Conservation (phyloP, 352 stramenopile species). For the Pythium apleroticum region DNA sequence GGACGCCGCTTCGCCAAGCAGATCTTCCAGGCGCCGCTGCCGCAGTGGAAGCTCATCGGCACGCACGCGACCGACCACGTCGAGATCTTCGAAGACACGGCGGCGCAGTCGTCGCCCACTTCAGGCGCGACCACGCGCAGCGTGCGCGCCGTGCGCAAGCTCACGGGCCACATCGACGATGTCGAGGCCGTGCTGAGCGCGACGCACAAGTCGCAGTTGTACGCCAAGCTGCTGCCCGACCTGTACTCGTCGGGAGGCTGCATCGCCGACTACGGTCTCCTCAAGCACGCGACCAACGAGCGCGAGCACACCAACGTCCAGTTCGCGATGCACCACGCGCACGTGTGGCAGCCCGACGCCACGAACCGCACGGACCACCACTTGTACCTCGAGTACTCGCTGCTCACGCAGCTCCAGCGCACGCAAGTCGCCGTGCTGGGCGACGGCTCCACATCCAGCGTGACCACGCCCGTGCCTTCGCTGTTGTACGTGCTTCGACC, state of each 20-base stretch:
- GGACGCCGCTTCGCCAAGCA: constrained; percentile 64
- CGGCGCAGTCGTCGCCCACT: background rate
- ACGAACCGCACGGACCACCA: constrained; percentile 32
- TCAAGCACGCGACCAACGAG: constrained; percentile 64
- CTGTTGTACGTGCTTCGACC: constrained; percentile 64
- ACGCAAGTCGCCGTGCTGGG: constrained; percentile 36
- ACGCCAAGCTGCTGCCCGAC: constrained; percentile 42
- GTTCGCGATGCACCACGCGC: constrained; percentile 47
- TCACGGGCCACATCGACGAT: constrained; percentile 50
- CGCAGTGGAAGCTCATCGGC: constrained; percentile 68
- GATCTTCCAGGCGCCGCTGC: constrained; percentile 51
- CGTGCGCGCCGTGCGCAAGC: constrained; percentile 52
- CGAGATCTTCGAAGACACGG: constrained; percentile 58
- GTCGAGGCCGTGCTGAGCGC: constrained; percentile 50
- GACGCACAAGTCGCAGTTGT: constrained; percentile 37
- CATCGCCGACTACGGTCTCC: constrained; percentile 43
- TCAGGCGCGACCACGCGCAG: constrained; percentile 30
- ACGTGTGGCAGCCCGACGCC: constrained; percentile 22
- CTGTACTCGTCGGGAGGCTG: constrained; percentile 44
- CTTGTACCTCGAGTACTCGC: constrained; percentile 61
- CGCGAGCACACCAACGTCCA: constrained; percentile 60
- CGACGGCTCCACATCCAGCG: constrained; percentile 27
- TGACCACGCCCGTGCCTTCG: constrained; percentile 46
- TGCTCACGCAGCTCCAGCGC: constrained; percentile 57
- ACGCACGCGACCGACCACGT: constrained; percentile 48